Conservation (phyloP, 306 rosid species). For the Cucurbita pepo region DNA sequence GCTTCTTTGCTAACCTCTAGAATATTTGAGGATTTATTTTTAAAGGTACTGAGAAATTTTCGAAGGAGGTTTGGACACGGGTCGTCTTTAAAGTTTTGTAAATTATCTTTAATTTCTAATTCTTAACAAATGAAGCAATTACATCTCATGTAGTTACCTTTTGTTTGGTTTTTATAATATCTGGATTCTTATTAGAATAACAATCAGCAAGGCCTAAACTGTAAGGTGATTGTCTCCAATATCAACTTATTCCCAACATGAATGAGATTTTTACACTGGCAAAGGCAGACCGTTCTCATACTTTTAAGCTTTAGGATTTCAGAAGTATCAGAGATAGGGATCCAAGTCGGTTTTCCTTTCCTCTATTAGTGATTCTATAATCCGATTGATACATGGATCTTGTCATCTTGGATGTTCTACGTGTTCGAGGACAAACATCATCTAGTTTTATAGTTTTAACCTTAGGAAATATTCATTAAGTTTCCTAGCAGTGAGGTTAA, state of each 20-base stretch:
- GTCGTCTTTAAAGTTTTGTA: neutral
- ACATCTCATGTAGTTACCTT: neutral
- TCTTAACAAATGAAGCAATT: neutral
- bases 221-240: neutral
- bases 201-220: neutral
- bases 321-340: neutral
- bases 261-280: neutral
- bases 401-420: neutral
- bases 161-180: neutral
- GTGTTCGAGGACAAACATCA: neutral
- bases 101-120: neutral
- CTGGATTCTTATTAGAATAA: neutral
- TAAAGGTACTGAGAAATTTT: neutral
- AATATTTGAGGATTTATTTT: neutral
- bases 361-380: neutral
- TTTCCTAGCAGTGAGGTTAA: neutral
- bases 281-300: neutral
- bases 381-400: neutral
- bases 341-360: neutral
- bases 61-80: neutral
- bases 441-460: neutral
- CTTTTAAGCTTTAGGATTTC: neutral
- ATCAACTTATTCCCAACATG: neutral
- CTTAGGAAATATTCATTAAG: neutral
- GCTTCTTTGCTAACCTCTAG: neutral